Percentiles rank a stretch among this genome's conserved stretches.
Evolutionary conservation across 139 green algal genomes (phyloP).

Genomic region (Protoeuglena noctilucae): DNA sequence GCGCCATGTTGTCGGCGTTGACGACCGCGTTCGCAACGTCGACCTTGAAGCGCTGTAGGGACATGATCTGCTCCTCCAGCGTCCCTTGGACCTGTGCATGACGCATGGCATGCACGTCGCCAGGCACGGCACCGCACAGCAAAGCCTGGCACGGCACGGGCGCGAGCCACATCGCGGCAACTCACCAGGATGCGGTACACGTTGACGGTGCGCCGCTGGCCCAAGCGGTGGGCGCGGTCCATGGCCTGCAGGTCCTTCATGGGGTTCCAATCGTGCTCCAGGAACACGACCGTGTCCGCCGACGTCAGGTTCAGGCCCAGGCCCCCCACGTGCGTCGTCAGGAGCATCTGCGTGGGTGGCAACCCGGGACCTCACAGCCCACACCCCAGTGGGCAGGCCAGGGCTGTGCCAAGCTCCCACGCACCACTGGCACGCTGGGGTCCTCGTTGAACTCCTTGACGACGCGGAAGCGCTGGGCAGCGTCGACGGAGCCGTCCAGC

Average conservation of each 20-base stretch:
- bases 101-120: background rate
- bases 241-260: slow-evolving; percentile 95
- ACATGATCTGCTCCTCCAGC: slow-evolving; percentile 64
- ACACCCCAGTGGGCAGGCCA: background rate
- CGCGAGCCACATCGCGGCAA: slow-evolving; percentile 26
- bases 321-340: slow-evolving; percentile 58
- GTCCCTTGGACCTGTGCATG: no score
- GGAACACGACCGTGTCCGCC: slow-evolving; percentile 93
- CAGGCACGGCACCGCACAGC: background rate
- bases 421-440: slow-evolving; percentile 90
- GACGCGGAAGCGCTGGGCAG: slow-evolving; percentile 49
- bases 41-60: slow-evolving; percentile 92
- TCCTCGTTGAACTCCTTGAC: slow-evolving; percentile 86
- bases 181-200: slow-evolving; percentile 83
- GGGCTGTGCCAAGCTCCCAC: slow-evolving; percentile 80
- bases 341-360: no score
- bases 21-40: slow-evolving; percentile 67
- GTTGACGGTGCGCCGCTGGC: slow-evolving; percentile 80
- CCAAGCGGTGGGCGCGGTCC: slow-evolving; percentile 92
- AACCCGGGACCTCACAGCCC: no score
- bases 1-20: slow-evolving; percentile 51
- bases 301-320: slow-evolving; percentile 91
- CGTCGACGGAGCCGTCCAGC: slow-evolving; percentile 74
- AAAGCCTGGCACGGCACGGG: background rate
- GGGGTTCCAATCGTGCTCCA: slow-evolving; percentile 99